Conservation (phyloP, 2,329 filamentous ascomycete species). For the Sclerotinia spermophila region DNA sequence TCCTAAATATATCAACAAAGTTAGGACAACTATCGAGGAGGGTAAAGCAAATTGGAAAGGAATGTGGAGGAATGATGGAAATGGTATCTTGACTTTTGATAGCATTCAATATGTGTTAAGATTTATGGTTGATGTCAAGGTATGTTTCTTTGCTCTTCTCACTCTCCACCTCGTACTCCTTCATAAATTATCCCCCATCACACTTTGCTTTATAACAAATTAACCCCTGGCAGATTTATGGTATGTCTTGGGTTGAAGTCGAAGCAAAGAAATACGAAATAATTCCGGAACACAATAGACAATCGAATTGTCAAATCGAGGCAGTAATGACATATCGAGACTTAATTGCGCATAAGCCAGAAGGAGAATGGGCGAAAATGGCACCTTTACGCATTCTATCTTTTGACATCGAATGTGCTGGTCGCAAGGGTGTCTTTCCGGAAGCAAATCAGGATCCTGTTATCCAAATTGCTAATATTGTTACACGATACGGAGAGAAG, state of each 20-base stretch:
- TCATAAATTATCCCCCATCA: neutral
- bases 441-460: conserved; percentile 89
- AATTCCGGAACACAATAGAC: conserved; percentile 60
- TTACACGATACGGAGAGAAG: conserved; percentile 89
- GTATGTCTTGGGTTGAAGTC: conserved; percentile 97
- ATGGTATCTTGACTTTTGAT: conserved; percentile 85
- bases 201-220: neutral
- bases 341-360: conserved; percentile 79
- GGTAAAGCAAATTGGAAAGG: conserved; percentile 84
- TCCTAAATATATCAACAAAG: conserved; percentile 74
- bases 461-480: conserved; percentile 96
- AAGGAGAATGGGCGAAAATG: conserved; percentile 98
- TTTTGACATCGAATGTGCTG: conserved; percentile 98
- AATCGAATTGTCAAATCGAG: conserved; percentile 97
- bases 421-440: conserved; percentile 94
- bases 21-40: conserved; percentile 71
- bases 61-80: conserved; percentile 71
- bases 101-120: conserved; percentile 91
- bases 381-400: conserved; percentile 88
- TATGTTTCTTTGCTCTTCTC: conserved; percentile 39
- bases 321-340: conserved; percentile 79
- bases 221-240: conserved; percentile 58
- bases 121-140: conserved; percentile 97
- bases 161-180: neutral
- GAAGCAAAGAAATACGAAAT: conserved; percentile 70